These are phyloP conservation scores for Arthonia radiata DNA, from an alignment of 495 filamentous ascomycete species.

Conservation along the genomic window DNA sequence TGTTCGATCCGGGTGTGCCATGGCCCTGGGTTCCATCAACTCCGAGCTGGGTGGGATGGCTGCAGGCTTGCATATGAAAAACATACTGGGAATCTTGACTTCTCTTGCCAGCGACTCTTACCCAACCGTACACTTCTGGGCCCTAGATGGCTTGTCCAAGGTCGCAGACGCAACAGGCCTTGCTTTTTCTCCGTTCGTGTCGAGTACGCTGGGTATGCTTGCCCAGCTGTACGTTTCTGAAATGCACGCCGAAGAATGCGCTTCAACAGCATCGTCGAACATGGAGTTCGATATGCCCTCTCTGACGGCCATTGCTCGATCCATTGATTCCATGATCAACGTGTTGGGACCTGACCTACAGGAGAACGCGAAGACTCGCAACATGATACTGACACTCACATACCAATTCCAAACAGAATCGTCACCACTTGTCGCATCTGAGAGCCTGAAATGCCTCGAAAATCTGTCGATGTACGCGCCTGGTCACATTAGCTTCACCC, in stretches of 20 bases:
- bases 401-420: slow-evolving; percentile 62
- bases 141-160: slow-evolving; percentile 62
- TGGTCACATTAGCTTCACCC: slow-evolving; percentile 53
- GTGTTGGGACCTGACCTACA: slow-evolving; percentile 89
- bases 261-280: slow-evolving; percentile 59
- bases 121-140: slow-evolving; percentile 87
- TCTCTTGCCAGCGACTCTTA: slow-evolving; percentile 92
- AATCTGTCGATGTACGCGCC: slow-evolving; percentile 85
- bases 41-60: slow-evolving; percentile 94
- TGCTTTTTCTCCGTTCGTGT: slow-evolving; percentile 72
- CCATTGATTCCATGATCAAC: slow-evolving; percentile 87
- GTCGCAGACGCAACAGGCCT: slow-evolving; percentile 84
- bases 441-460: slow-evolving; percentile 64
- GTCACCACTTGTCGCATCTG: slow-evolving; percentile 41
- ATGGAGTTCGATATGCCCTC: slow-evolving; percentile 63
- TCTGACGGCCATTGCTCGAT: slow-evolving; percentile 56
- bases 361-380: slow-evolving; percentile 72
- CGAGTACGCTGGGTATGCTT: slow-evolving; percentile 74
- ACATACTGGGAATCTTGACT: slow-evolving; percentile 83
- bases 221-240: slow-evolving; percentile 79
- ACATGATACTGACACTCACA: slow-evolving; percentile 71
- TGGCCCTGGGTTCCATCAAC: slow-evolving; percentile 82
- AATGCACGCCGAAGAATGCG: slow-evolving; percentile 68
- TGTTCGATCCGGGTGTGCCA: slow-evolving; percentile 77
- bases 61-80: slow-evolving; percentile 88